Evolutionary conservation across 306 rosid species (phyloP).

Genomic region (Vicia faba): DNA sequence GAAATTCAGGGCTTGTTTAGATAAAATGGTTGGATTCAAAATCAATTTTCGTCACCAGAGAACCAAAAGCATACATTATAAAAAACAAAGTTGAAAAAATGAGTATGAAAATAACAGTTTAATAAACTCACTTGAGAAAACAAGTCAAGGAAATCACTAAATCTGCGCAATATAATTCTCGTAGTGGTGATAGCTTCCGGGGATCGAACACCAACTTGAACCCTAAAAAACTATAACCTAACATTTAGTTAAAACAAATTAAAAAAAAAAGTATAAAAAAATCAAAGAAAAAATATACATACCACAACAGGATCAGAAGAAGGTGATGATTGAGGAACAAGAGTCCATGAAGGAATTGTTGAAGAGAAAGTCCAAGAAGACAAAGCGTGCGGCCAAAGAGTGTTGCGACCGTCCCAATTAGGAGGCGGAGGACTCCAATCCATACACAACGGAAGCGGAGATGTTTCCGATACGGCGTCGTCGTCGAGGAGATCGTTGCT

Average conservation of each 20-base stretch:
- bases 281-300: slow-evolving; percentile 1
- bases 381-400: slow-evolving; percentile 69
- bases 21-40: too few species aligned
- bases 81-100: too few species aligned
- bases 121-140: slow-evolving; percentile 63
- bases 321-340: slow-evolving; percentile 55
- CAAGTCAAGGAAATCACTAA: slow-evolving; percentile 69
- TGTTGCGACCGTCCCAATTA: slow-evolving; percentile 65
- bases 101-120: too few species aligned
- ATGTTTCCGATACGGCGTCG: slow-evolving; percentile 47
- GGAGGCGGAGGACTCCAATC: slow-evolving; percentile 92
- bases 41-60: too few species aligned
- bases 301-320: slow-evolving; percentile 79
- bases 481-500: not conserved
- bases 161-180: slow-evolving; percentile 72
- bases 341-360: slow-evolving; percentile 74
- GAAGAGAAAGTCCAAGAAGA: slow-evolving; percentile 85
- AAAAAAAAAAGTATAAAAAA: not conserved
- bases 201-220: slow-evolving; percentile 84
- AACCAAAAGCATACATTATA: too few species aligned
- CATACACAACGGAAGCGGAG: slow-evolving; percentile 94
- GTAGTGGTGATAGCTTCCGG: slow-evolving; percentile 77
- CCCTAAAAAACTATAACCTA: slow-evolving; percentile 70
- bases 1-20: too few species aligned
- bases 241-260: slow-evolving; percentile 27